Evolutionary conservation across 768 basidiomycete species (phyloP), one percentile per base, ranked within the genome.

Genomic region (Amanita pseudoporphyria): DNA sequence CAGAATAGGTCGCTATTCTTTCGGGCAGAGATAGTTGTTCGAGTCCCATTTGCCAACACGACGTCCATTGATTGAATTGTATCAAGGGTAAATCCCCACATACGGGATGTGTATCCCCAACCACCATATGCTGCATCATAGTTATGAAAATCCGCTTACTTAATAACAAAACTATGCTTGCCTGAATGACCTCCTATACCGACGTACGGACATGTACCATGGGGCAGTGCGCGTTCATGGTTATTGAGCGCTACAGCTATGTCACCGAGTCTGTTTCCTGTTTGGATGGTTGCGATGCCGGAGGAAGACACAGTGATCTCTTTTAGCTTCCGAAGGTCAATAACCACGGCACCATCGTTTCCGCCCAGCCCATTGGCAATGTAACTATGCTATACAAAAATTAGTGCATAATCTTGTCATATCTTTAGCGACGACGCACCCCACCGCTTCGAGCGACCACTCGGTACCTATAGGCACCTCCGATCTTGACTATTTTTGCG

Each of bases 131-230:
- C 61, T 64, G 14, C 18, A n/a, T 19, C n/a, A 14, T 9, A 28
- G 16, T 9, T 12, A 24, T 9, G 42, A 21, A 32, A 28, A 18
- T 28, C 12, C n/a, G n/a, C 16, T 28, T 18, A 26, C 13, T 19
- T 40, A 9, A 9, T 3, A 39, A 28, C 14, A 14, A 32, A 13
- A 9, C 3, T 24, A n/a, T 3, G 26, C 47, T 35, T 35, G 63
- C 74, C 64, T 47, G 72, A 64, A 58, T 77, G 76, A 3, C 76
- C 76, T n/a, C 78, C 77, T 45, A 75, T 72, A 1, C 76, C 78
- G 16, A 76, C 68, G 47, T 71, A 69, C 3, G 74, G 66, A 54
- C 78, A 80, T 1, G 70, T 72, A 0, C 79, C 78, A 54, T 79
- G 78, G 6, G 76, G 73, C 5, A 80, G 39, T 0, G 71, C 78